Base-by-base conservation (phyloP, 2,329 filamentous ascomycete species). In the Scedosporium minutisporum region DNA sequence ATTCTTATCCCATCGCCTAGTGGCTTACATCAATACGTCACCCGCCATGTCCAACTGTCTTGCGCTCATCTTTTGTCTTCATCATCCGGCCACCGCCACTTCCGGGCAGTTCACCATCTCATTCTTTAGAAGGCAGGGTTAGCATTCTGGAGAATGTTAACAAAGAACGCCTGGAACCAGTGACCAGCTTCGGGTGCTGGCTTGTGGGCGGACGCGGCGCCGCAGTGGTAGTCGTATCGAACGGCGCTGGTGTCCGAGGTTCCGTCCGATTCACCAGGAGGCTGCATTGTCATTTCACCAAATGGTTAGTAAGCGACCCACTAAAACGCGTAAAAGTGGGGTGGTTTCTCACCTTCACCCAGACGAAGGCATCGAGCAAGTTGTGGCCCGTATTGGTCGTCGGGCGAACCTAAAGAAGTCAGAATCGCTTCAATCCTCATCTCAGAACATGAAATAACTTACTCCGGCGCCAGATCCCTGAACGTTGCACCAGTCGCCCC, bases 401-500 rank as follows among this genome's bases (percentile, higher is more conserved):
- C 1, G 85, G 85, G 16, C 84, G 80, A 14, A 73, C 3, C 33
- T 38, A 38, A 1, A 38, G 10, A 38, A 3, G 33, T 38, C 33
- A 38, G 33, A 38, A 38, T 38, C 33, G 33, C 1, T 12, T 38
- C 33, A 38, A 38, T 12, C 33, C 1, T 38, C 33, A 38, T 38
- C 33, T 38, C 33, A 38, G 10, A 38, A 7, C 29, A 38, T 38
- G 33, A 38, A 38, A 38, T 38, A 38, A 38, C 33, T 38, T 12
- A 38, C 72, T 64, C 87, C 87, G 65, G 88, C 88, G 6, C 86
- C 86, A 60, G 85, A 83, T 41, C 80, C 82, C 27, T 76, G 79
- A 64, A 84, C 78, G 67, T 88, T 89, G 76, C 86, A 89, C 86
- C 86, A 89, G 70, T 88, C 79, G 48, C 85, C 86, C 83, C 85